Conservation (phyloP, 805 yeast genomes). For the Candida anglica region DNA sequence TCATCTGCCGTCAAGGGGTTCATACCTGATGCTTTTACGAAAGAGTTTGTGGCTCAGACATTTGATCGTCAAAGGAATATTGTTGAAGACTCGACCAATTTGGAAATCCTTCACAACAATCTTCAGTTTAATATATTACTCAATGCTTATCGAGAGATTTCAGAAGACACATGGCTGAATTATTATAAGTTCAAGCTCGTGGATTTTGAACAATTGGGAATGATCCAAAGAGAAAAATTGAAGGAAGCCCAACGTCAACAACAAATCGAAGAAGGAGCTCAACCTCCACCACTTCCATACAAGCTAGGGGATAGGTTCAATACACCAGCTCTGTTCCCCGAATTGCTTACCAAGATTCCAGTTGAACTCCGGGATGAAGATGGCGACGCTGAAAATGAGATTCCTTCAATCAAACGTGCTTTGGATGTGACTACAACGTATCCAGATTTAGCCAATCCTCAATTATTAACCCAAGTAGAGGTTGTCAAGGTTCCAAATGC, state of each 20-base stretch:
- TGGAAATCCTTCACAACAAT: constrained; percentile 43
- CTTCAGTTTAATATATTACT: constrained; percentile 36
- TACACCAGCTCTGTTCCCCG: constrained; percentile 28
- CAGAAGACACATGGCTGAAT: constrained; percentile 35
- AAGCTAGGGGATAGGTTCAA: constrained; percentile 23
- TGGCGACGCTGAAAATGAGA: constrained; percentile 6
- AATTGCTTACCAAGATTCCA: constrained; percentile 29
- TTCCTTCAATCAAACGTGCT: constrained; percentile 27
- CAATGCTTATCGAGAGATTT: constrained; percentile 36
- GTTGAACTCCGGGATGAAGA: constrained; percentile 23
- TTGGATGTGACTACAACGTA: constrained; percentile 27
- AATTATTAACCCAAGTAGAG: constrained; percentile 32
- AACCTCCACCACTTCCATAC: constrained; percentile 10
- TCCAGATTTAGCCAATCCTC: constrained; percentile 29
- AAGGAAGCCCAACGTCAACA: constrained; percentile 3
- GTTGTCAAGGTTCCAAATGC: constrained; percentile 40
- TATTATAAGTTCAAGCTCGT: constrained; percentile 35
- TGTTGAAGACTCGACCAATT: constrained; percentile 33
- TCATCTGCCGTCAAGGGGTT: constrained; percentile 34
- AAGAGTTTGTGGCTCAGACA: constrained; percentile 25
- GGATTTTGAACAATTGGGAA: constrained; percentile 35
- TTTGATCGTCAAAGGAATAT: constrained; percentile 23
- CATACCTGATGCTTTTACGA: constrained; percentile 28
- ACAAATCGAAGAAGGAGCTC: background rate
- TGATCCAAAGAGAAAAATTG: constrained; percentile 14